A percentile compares a stretch with the other conserved stretches of the same genome.
Conservation (phyloP, 768 basidiomycete genomes). For the Candolleomyces aberdarensis region DNA sequence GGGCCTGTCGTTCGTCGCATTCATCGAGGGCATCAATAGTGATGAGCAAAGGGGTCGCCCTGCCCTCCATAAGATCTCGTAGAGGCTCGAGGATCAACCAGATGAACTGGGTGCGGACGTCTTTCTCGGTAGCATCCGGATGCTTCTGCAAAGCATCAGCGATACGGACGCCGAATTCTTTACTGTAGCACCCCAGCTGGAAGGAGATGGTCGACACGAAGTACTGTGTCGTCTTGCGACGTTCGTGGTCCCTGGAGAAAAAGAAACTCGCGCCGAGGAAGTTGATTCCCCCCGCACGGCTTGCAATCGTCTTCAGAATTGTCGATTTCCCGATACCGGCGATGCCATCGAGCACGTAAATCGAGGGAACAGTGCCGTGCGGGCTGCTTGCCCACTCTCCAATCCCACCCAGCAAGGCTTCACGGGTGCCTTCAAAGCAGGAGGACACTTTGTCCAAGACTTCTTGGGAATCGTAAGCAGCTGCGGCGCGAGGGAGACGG, state of each 20-base stretch:
- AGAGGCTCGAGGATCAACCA: neutral
- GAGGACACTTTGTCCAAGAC: neutral
- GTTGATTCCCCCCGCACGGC: neutral
- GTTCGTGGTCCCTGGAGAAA: neutral
- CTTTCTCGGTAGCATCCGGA: neutral
- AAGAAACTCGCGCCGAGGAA: neutral
- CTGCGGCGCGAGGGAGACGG: constrained; percentile 7
- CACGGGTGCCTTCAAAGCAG: constrained; percentile 3
- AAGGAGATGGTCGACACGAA: neutral
- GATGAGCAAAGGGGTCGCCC: neutral
- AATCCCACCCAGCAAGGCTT: neutral
- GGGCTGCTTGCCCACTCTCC: neutral
- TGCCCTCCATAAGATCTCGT: neutral
- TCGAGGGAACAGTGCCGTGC: neutral
- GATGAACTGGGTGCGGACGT: neutral
- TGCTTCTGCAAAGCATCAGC: neutral
- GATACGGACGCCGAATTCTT: neutral
- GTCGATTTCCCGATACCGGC: constrained; percentile 4
- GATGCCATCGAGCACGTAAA: constrained; percentile 1
- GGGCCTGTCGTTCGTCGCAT: neutral
- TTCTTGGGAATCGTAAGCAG: neutral
- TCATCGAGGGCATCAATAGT: constrained; percentile 1
- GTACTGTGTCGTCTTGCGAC: neutral
- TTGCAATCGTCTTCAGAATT: neutral
- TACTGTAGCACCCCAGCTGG: neutral